Conservation (phyloP, 257 asterid genomes). For the Solanum boliviense region DNA sequence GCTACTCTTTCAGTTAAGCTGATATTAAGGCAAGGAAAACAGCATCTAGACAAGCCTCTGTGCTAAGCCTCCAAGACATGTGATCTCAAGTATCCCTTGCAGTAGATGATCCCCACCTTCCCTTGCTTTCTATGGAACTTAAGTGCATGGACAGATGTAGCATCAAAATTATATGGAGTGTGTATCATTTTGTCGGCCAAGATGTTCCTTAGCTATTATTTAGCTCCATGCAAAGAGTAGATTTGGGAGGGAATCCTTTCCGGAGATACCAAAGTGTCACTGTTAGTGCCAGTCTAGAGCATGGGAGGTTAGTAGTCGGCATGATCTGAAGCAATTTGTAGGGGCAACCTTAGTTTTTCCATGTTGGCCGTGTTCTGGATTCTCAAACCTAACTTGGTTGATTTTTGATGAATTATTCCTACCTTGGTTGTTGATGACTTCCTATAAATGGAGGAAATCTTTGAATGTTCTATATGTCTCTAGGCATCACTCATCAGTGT, state of each 20-base stretch:
- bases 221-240: neutral
- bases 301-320: rapidly evolving
- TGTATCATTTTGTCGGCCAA: neutral
- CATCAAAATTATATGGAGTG: neutral
- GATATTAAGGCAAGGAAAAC: neutral
- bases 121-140: neutral
- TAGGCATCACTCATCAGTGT: neutral
- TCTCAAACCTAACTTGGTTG: neutral
- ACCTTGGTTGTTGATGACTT: neutral
- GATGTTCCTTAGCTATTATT: neutral
- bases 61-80: neutral
- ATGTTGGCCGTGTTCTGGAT: neutral
- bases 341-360: neutral
- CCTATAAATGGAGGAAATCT: neutral
- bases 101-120: neutral
- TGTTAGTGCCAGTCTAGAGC: neutral
- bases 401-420: neutral
- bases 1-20: neutral
- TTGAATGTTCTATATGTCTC: neutral
- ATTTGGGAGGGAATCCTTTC: neutral
- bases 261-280: neutral
- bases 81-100: neutral
- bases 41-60: neutral
- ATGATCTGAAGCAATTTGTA: neutral
- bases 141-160: neutral